Evolutionary conservation across 805 yeast species (phyloP).

Genomic region (Diddensiella santjacobensis): DNA sequence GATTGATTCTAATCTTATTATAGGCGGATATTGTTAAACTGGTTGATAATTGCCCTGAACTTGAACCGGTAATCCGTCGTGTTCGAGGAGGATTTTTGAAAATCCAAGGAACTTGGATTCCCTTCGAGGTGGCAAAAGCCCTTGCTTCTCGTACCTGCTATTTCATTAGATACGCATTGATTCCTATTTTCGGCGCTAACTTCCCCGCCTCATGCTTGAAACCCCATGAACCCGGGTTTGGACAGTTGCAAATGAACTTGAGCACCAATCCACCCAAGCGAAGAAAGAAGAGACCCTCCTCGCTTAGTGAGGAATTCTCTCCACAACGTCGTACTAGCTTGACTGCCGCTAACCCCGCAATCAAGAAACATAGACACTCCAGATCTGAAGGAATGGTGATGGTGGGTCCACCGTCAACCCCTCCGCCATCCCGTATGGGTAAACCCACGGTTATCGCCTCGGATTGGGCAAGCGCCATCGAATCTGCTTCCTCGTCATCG

Average conservation of each 20-base stretch:
- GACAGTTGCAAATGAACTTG: conserved; percentile 45
- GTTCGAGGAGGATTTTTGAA: conserved; percentile 88
- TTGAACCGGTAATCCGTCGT: conserved; percentile 60
- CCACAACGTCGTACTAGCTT: conserved; percentile 19
- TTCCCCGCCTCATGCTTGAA: conserved; percentile 60
- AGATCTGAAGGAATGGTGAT: conserved; percentile 10
- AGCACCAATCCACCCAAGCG: conserved; percentile 19
- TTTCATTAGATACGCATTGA: conserved; percentile 66
- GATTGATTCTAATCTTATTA: too few species aligned
- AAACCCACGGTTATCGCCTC: background rate
- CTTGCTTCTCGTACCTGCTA: conserved; percentile 75
- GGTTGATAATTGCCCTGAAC: conserved; percentile 58
- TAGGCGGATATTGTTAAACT: conserved; percentile 72
- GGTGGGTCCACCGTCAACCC: background rate
- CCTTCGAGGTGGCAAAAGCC: conserved; percentile 60
- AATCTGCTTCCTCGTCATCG: conserved; percentile 1
- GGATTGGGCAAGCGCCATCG: conserved; percentile 1
- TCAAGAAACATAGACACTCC: conserved; percentile 11
- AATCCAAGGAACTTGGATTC: conserved; percentile 94
- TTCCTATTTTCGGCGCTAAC: conserved; percentile 73
- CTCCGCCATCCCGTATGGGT: conserved; percentile 6
- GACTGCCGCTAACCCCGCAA: background rate
- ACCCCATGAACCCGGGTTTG: conserved; percentile 62
- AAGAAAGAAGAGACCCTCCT: conserved; percentile 5
- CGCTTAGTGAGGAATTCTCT: conserved; percentile 4